Conservation (phyloP, 495 filamentous ascomycete genomes). For the Daldinia decipiens region DNA sequence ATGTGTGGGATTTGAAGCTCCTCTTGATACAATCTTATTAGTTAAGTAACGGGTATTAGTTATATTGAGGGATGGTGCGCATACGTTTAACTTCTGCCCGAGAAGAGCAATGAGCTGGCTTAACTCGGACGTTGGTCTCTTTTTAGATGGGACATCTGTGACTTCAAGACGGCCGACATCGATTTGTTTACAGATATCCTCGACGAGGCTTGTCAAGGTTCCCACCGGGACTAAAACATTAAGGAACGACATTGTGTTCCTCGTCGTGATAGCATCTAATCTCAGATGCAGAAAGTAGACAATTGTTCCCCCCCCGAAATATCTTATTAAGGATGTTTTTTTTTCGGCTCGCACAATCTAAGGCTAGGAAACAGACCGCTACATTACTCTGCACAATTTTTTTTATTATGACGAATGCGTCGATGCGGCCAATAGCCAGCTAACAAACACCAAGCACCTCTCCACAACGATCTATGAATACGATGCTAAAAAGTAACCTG, state of each 20-base stretch:
- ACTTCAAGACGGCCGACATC: conserved; percentile 2
- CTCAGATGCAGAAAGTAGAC: neutral
- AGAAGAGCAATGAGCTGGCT: neutral
- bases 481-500: neutral
- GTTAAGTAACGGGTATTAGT: neutral
- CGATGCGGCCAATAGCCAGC: neutral
- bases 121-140: conserved; percentile 3
- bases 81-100: conserved; percentile 1
- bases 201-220: conserved; percentile 5
- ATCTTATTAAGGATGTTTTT: too few species aligned
- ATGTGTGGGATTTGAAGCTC: conserved; percentile 2
- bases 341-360: neutral
- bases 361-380: neutral
- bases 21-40: conserved; percentile 1
- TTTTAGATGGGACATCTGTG: neutral
- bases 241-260: neutral
- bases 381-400: neutral
- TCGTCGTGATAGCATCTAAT: neutral
- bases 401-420: neutral
- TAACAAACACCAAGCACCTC: neutral
- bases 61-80: neutral
- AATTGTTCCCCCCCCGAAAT: too few species aligned
- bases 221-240: conserved; percentile 6
- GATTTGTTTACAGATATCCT: conserved; percentile 7
- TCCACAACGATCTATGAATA: conserved; percentile 1